These are phyloP conservation scores for Curvularia lunata DNA, from an alignment of 2,329 filamentous ascomycete genomes.

Conservation along the genomic window DNA sequence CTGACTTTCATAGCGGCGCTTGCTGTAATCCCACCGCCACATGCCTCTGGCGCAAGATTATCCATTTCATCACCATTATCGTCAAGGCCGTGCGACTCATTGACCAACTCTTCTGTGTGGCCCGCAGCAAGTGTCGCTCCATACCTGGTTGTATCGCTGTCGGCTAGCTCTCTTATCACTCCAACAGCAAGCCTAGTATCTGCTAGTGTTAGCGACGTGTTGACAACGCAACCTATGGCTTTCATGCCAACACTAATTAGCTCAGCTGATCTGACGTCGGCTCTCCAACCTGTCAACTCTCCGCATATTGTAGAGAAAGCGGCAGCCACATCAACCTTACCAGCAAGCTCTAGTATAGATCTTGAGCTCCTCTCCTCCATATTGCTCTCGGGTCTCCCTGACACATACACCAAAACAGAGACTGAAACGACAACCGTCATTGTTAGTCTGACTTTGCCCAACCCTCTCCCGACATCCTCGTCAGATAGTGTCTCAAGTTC, in stretches of 20 bases:
- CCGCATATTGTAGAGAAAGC: not conserved
- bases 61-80: not conserved
- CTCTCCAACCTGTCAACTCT: not conserved
- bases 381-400: slow-evolving; percentile 1
- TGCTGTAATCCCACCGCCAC: slow-evolving; percentile 19
- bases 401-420: not conserved
- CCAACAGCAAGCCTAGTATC: not conserved
- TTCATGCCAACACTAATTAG: not conserved
- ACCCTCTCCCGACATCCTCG: not conserved
- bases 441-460: not conserved
- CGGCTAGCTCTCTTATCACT: not conserved
- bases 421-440: not conserved
- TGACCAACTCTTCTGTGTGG: not conserved
- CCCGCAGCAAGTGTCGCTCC: not conserved
- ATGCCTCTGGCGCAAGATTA: slow-evolving; percentile 18
- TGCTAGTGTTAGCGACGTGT: not conserved
- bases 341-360: slow-evolving; percentile 4
- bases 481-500: not conserved
- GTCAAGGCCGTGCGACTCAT: not conserved
- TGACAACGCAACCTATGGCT: not conserved
- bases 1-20: slow-evolving; percentile 20
- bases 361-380: slow-evolving; percentile 13
- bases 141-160: not conserved
- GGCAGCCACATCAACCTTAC: not conserved
- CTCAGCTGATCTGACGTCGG: not conserved